Evolutionary conservation across 2,329 filamentous ascomycete genomes (phyloP), one percentile per base, ranked within the genome.

Genomic region (Myriosclerotinia scirpicola): DNA sequence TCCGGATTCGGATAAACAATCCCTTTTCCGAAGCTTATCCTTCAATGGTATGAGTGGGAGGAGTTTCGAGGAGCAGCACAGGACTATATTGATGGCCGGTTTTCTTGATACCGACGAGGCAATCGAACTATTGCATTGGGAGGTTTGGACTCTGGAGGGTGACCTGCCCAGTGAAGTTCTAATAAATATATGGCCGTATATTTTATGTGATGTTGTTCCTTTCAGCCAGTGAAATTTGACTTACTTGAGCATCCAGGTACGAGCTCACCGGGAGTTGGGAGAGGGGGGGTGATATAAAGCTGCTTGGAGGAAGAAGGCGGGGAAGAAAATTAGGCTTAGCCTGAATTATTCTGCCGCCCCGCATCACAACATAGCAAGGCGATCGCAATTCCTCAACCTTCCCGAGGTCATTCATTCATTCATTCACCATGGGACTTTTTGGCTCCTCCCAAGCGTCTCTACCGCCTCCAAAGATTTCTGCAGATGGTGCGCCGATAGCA

Each of bases 401-500:
- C n/a, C n/a, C n/a, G n/a, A n/a, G n/a, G n/a, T n/a, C n/a, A n/a
- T n/a, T n/a, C n/a, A n/a, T n/a, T n/a, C n/a, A 46, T 26, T 22
- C 22, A 59, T 59, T 8, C 17, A 58, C 17, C 63, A 87, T 87
- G 85, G 84, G 84, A 78, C 75, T 81, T 71, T 80, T 84, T 69
- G 79, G 80, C 56, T 69, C 76, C 40, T 30, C 74, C 60, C 34
- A 60, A 54, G 69, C 78, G 53, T 67, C 75, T n/a, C 70, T 74
- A 11, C 71, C 81, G 71, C 75, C 82, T 70, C 76, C 83, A 71
- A 76, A 79, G 75, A 75, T 82, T 72, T 74, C 82, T 67, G 76
- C 81, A 67, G 85, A 87, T 73, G 85, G 85, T 71, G 86, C 86
- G 69, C 87, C 84, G 73, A 85, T 93, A 74, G 92, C 93, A 8